These are phyloP conservation scores for Apophysomyces elegans DNA, from an alignment of 371 early-diverging fungal genomes.

Conservation along the genomic window DNA sequence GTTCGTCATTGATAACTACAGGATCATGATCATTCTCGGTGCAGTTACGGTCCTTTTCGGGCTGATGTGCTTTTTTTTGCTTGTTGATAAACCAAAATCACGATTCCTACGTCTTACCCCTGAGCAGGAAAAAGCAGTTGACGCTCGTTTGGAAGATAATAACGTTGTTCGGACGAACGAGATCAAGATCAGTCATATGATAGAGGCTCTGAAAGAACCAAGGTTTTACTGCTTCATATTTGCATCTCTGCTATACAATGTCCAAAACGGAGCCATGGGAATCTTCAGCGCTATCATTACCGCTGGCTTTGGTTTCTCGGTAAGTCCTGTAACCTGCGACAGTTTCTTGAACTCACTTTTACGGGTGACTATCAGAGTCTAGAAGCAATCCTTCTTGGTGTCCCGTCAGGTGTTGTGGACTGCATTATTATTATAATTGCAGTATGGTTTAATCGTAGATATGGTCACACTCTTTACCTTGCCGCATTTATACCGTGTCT, in stretches of 20 bases:
- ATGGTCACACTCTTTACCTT: conserved; percentile 38
- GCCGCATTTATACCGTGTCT: conserved; percentile 25
- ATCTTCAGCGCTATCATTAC: conserved; percentile 45
- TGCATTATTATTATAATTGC: conserved; percentile 36
- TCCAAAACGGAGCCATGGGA: conserved; percentile 45
- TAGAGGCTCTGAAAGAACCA: conserved; percentile 38
- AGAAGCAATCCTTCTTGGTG: conserved; percentile 40
- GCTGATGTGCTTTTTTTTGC: conserved; percentile 20
- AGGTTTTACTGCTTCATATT: conserved; percentile 33
- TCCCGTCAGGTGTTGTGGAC: conserved; percentile 43
- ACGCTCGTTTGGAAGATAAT: conserved; percentile 32
- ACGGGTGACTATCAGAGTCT: conserved; percentile 19
- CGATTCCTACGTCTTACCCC: conserved; percentile 21
- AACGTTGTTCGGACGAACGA: conserved; percentile 30
- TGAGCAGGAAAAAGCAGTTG: conserved; percentile 28
- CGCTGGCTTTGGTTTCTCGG: conserved; percentile 44
- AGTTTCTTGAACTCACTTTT: not conserved
- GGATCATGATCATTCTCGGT: conserved; percentile 32
- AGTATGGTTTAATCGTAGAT: conserved; percentile 39
- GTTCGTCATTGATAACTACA: not conserved
- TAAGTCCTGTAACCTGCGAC: conserved; percentile 18
- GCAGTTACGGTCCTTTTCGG: conserved; percentile 20
- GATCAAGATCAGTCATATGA: conserved; percentile 33
- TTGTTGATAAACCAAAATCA: conserved; percentile 31
- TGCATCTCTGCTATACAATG: conserved; percentile 34